A percentile compares a stretch with the other conserved stretches of the same genome.
Evolutionary conservation across 768 basidiomycete genomes (phyloP).

Genomic region (Kwoniella shandongensis): DNA sequence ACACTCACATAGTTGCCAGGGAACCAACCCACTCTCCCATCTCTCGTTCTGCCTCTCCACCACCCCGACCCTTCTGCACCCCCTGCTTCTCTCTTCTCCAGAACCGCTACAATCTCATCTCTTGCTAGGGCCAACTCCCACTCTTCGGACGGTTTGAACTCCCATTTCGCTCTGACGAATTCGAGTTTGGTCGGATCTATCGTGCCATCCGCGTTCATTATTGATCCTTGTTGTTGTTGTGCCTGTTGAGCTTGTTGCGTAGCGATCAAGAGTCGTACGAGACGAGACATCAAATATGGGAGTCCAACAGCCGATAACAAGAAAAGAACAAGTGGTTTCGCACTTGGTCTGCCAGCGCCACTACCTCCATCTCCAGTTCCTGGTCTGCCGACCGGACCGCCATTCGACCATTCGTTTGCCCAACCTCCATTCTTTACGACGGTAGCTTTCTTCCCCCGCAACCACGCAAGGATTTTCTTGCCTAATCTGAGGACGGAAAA

Average conservation of each 20-base stretch:
- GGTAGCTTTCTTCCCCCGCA: conserved; percentile 60
- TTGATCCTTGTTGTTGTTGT: conserved; percentile 52
- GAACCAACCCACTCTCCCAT: conserved; percentile 93
- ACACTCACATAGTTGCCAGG: conserved; percentile 76
- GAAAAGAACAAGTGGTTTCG: conserved; percentile 90
- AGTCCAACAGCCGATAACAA: conserved; percentile 89
- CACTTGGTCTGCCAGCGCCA: conserved; percentile 59
- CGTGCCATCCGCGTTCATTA: conserved; percentile 23
- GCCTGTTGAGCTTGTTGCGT: conserved; percentile 38
- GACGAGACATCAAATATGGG: conserved; percentile 87
- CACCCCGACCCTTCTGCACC: conserved; percentile 71
- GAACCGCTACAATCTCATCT: conserved; percentile 90
- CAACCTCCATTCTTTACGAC: conserved; percentile 28
- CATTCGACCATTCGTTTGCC: conserved; percentile 51
- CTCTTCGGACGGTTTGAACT: conserved; percentile 71
- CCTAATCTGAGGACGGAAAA: conserved; percentile 73
- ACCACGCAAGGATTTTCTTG: conserved; percentile 60
- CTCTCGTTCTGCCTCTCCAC: conserved; percentile 92
- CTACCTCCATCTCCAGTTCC: conserved; percentile 21
- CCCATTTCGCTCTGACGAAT: conserved; percentile 78
- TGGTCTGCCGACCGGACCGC: conserved; percentile 14
- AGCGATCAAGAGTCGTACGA: conserved; percentile 73
- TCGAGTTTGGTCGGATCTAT: conserved; percentile 73
- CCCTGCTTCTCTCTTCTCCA: conserved; percentile 74
- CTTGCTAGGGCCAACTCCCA: conserved; percentile 78